phyloP scores from a whole-genome alignment of 805 yeast genomes.

The Ogataea pignaliae region DNA sequence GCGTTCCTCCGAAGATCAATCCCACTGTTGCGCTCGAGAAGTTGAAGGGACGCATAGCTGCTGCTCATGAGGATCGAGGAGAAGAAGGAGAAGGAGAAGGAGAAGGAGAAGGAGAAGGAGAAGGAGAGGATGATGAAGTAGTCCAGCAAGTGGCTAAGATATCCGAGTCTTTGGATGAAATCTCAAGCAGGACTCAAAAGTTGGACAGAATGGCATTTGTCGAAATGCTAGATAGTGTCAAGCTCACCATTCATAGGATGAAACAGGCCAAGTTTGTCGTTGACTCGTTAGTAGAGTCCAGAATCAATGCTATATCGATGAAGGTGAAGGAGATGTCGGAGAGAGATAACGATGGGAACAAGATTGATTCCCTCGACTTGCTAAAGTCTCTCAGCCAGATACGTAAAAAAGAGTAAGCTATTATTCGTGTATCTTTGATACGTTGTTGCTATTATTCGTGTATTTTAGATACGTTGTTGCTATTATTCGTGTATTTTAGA shows the following conservation, averaged over 20 bases:
- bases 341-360: slow-evolving; percentile 18
- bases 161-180: slow-evolving; percentile 9
- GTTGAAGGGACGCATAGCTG: too few relatives aligned
- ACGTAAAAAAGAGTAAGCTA: neutral
- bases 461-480: too few relatives aligned
- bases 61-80: too few relatives aligned
- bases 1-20: slow-evolving; percentile 3
- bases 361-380: slow-evolving; percentile 29
- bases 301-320: slow-evolving; percentile 18
- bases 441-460: too few relatives aligned
- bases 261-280: slow-evolving; percentile 21
- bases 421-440: neutral
- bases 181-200: slow-evolving; percentile 8
- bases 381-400: slow-evolving; percentile 14
- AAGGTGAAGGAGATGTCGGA: slow-evolving; percentile 18
- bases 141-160: slow-evolving; percentile 14
- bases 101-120: slow-evolving; percentile 2
- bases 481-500: too few relatives aligned
- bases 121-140: slow-evolving; percentile 2
- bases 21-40: too few relatives aligned
- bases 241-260: slow-evolving; percentile 25
- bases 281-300: slow-evolving; percentile 15
- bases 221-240: slow-evolving; percentile 34
- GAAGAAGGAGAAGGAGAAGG: too few relatives aligned
- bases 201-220: slow-evolving; percentile 8